Evolutionary conservation across 2,329 filamentous ascomycete genomes (phyloP), one percentile per base, ranked within the genome.

Genomic region (Neopestalotiopsis clavispora): DNA sequence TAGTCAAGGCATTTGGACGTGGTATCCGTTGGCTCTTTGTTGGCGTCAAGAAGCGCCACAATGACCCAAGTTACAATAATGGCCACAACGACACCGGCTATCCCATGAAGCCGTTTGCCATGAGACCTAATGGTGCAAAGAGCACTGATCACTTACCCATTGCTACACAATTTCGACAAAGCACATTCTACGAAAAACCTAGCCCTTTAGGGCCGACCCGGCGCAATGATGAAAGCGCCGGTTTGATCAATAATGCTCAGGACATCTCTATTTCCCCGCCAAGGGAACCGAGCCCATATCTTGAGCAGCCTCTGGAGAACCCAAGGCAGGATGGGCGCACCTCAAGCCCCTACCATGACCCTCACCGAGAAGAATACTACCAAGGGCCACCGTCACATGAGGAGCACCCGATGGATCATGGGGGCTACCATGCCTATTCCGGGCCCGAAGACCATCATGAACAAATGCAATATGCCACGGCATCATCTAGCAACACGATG

Each of bases 1-100:
- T 97, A 57, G 81, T 94, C 75, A 97, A 95, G 80, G 92, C 92
- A 0, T 90, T 92, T 70, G 92, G 91, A 9, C 88, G 94, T 65
- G 92, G 92, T 28, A 87, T 94, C 74, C 88, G 92, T 73, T 97
- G 94, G 94, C 83, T 97, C 23, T 91, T 95, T 71, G 89, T 94
- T 17, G 94, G 94, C 57, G 86, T 89, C 67, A 91, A 89, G 77
- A 80, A 83, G 70, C 87, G 92, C 69, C 84, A 85, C 72, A 75
- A 84, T 20, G 87, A 90, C 70, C 67, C 79, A 56, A 87, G 85
- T 72, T 89, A 89, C 73, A 72, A 80, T 67, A 80, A 82, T 56
- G 75, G 69, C 72, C 34, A 62, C 62, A 66, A 79, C 45, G 81
- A 83, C 71, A 84, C 74, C 71, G 81, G 72, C 72, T 84, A 73